Conservation (phyloP, 148 eudicot species). For the Dianthus caryophyllus region DNA sequence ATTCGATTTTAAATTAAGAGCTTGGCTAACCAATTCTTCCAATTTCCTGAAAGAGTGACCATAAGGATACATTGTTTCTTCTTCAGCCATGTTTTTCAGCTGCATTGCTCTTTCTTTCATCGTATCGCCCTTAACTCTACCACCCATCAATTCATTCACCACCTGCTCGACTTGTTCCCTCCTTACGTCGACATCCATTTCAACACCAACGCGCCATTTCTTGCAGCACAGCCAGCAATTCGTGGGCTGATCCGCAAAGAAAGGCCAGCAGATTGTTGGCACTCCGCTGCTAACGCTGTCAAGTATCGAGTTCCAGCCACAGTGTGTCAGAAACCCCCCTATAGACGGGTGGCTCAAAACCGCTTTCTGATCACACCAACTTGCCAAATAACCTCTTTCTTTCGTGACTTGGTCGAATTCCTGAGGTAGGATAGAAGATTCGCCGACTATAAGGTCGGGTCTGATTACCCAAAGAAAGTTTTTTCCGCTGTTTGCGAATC, state of each 20-base stretch:
- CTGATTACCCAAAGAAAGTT: slow-evolving; percentile 32
- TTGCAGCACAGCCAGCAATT: slow-evolving; percentile 31
- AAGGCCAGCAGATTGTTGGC: slow-evolving; percentile 34
- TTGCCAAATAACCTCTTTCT: slow-evolving; percentile 10
- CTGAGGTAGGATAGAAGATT: slow-evolving; percentile 6
- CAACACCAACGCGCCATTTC: slow-evolving; percentile 30
- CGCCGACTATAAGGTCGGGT: slow-evolving; percentile 23
- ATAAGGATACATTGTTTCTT: slow-evolving; percentile 13
- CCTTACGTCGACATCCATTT: slow-evolving; percentile 25
- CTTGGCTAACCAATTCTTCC: not conserved
- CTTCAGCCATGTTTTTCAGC: slow-evolving; percentile 21
- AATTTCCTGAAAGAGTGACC: slow-evolving; percentile 22
- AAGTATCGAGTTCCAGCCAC: slow-evolving; percentile 34
- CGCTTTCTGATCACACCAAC: slow-evolving; percentile 31
- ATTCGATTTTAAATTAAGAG: not conserved
- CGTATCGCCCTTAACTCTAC: slow-evolving; percentile 23
- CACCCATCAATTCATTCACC: slow-evolving; percentile 29
- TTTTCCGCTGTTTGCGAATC: slow-evolving; percentile 25
- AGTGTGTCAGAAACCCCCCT: slow-evolving; percentile 31
- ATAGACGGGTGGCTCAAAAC: slow-evolving; percentile 27
- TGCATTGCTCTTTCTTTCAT: slow-evolving; percentile 23
- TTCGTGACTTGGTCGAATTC: slow-evolving; percentile 18
- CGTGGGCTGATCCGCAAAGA: slow-evolving; percentile 33
- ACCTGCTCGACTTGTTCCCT: slow-evolving; percentile 22
- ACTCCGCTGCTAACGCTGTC: slow-evolving; percentile 27